These are phyloP conservation scores for Lepiota venenata DNA, from an alignment of 768 basidiomycete species.

Conservation along the genomic window DNA sequence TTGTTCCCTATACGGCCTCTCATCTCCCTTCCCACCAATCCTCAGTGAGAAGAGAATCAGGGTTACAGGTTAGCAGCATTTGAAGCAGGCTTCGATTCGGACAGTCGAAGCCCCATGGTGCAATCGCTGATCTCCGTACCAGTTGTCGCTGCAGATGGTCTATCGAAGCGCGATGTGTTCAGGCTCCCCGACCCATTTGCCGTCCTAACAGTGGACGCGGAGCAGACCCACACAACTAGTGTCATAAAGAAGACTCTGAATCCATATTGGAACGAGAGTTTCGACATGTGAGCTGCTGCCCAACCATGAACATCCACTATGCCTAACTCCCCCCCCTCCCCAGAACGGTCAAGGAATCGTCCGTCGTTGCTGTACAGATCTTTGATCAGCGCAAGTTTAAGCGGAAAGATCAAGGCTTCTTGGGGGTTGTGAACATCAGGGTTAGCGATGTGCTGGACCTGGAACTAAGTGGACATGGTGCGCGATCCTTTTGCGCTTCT, in stretches of 20 bases:
- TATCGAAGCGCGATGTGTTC: slow-evolving; percentile 94
- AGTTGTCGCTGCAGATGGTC: slow-evolving; percentile 95
- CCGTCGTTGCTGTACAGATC: slow-evolving; percentile 95
- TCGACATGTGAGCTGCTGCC: slow-evolving; percentile 75
- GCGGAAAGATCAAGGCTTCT: slow-evolving; percentile 94
- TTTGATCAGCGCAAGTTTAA: slow-evolving; percentile 99
- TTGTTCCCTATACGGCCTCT: neutral
- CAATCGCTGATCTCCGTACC: slow-evolving; percentile 11
- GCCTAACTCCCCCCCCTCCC: slow-evolving; percentile 11
- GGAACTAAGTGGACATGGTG: slow-evolving; percentile 91
- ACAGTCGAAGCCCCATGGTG: neutral
- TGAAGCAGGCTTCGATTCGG: neutral
- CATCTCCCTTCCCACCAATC: slow-evolving; percentile 6
- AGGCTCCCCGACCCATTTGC: slow-evolving; percentile 97
- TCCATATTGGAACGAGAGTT: slow-evolving; percentile 97
- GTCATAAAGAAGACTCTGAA: slow-evolving; percentile 96
- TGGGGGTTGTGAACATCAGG: slow-evolving; percentile 95
- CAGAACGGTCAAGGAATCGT: slow-evolving; percentile 96
- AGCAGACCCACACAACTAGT: slow-evolving; percentile 95
- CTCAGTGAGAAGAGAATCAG: slow-evolving; percentile 70
- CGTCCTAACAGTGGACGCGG: slow-evolving; percentile 96
- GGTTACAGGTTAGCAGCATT: slow-evolving; percentile 57
- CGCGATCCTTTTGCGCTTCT: slow-evolving; percentile 22
- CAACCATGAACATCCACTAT: slow-evolving; percentile 5
- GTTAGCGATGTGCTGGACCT: slow-evolving; percentile 90